Evolutionary conservation across 2,329 filamentous ascomycete species (phyloP), one percentile per base, ranked within the genome.

Genomic region (Colletotrichum musae): DNA sequence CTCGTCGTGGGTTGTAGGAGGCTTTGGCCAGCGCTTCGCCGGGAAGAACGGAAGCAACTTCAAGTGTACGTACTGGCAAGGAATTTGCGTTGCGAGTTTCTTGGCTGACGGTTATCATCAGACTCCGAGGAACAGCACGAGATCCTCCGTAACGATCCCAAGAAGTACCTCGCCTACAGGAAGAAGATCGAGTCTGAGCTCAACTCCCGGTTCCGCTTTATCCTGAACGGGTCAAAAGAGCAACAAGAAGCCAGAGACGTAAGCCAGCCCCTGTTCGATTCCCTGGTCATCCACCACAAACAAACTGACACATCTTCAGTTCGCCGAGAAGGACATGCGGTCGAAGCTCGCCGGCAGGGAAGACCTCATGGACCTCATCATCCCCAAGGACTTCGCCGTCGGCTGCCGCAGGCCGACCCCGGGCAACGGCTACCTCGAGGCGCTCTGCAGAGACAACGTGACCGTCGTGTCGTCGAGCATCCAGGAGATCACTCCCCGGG

Each of bases 151-250:
- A 81, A 87, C 45, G 71, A 91, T 70, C 86, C 89, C 0, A 78
- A 84, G 12, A 82, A 78, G 16, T 91, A 91, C 72, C 77, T 88
- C 1, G 74, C 77, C 6, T 88, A 87, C 72, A 81, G 86, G 28
- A 86, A 84, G 68, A 77, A 78, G 18, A 76, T 87, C 7, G 85
- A 88, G 69, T 75, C 81, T 1, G 85, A 83, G 28, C 78, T 88
- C 16, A 88, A 87, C 68, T 81, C 83, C 53, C 80, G 84, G 6
- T 88, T 88, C 79, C 84, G 84, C 53, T 84, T 87, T 75, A 86
- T 87, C 73, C 77, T 85, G 71, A 86, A 85, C 73, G 83, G 82
- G n/a, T 82, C 80, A 6, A 65, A 79, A 58, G 83, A 85, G 76
- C 83, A 84, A 2, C 75, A 76, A 59, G 75, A 79, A 28, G 84